Evolutionary conservation across 2,329 filamentous ascomycete species (phyloP).

Genomic region (Colletotrichum gloeosporioides): DNA sequence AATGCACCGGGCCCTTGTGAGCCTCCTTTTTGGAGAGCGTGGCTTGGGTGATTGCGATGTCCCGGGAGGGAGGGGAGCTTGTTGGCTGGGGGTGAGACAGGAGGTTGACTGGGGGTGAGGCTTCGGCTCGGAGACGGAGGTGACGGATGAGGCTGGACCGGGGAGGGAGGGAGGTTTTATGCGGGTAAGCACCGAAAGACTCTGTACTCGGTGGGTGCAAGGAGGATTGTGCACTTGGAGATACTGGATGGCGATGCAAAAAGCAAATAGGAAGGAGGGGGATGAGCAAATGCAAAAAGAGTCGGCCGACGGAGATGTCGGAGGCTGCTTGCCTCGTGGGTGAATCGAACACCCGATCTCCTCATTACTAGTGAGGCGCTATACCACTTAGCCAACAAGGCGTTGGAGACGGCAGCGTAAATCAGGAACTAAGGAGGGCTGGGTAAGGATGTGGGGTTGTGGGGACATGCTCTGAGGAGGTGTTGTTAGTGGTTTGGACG

Average conservation of each 20-base stretch:
- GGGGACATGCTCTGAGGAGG: too few relatives aligned
- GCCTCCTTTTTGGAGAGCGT: not conserved
- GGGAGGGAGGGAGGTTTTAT: not conserved
- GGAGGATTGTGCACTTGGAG: not conserved
- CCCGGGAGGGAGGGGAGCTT: not conserved
- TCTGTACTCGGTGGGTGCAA: too few relatives aligned
- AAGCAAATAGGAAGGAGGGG: not conserved
- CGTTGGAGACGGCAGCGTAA: not conserved
- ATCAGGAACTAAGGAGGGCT: accelerated
- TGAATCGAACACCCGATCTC: constrained; percentile 18
- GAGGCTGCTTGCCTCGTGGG: not conserved
- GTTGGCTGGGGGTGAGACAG: not conserved
- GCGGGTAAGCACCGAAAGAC: not conserved
- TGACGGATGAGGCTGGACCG: too few relatives aligned
- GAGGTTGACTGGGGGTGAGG: not conserved
- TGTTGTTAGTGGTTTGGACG: too few relatives aligned
- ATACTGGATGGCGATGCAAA: not conserved
- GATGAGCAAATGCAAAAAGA: not conserved
- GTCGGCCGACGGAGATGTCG: not conserved
- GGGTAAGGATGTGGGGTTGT: not conserved
- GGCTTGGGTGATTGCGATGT: not conserved
- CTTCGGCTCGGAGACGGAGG: not conserved
- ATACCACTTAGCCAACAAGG: not conserved
- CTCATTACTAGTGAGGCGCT: constrained; percentile 21
- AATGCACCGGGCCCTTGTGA: not conserved